Evolutionary conservation across 768 basidiomycete species (phyloP).

Genomic region (Podaxis pistillaris): DNA sequence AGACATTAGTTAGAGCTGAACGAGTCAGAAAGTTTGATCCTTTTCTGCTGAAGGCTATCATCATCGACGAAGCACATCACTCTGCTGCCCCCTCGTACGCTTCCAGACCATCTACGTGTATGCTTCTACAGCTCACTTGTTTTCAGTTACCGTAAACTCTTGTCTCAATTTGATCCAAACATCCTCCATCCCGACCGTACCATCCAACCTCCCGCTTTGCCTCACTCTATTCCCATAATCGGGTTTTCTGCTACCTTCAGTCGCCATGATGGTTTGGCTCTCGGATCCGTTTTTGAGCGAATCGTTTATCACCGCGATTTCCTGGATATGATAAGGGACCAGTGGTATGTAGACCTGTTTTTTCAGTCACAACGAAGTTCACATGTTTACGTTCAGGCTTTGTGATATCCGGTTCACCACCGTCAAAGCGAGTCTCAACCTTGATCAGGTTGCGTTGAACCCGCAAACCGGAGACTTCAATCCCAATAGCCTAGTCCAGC

Average conservation of each 20-base stretch:
- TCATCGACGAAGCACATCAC: constrained; percentile 95
- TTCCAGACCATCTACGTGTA: not conserved
- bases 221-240: constrained; percentile 71
- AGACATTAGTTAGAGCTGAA: constrained; percentile 67
- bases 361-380: constrained; percentile 3
- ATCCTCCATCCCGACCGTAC: constrained; percentile 53
- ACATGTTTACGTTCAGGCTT: constrained; percentile 50
- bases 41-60: constrained; percentile 62
- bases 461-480: constrained; percentile 78
- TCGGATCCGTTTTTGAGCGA: constrained; percentile 84
- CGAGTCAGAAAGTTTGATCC: constrained; percentile 79
- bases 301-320: constrained; percentile 95
- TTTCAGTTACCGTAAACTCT: constrained; percentile 69
- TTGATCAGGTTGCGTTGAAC: constrained; percentile 66
- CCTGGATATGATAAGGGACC: constrained; percentile 87
- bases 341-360: constrained; percentile 54
- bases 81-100: constrained; percentile 87
- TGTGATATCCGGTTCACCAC: constrained; percentile 85
- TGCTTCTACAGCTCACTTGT: not conserved
- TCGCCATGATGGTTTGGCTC: constrained; percentile 85
- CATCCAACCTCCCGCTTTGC: constrained; percentile 33
- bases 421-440: constrained; percentile 71
- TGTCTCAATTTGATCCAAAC: constrained; percentile 79
- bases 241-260: constrained; percentile 97
- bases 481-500: constrained; percentile 70